Percentiles rank a stretch among this genome's conserved stretches.
Conservation (phyloP, 306 rosid species). For the Canavalia ensiformis region DNA sequence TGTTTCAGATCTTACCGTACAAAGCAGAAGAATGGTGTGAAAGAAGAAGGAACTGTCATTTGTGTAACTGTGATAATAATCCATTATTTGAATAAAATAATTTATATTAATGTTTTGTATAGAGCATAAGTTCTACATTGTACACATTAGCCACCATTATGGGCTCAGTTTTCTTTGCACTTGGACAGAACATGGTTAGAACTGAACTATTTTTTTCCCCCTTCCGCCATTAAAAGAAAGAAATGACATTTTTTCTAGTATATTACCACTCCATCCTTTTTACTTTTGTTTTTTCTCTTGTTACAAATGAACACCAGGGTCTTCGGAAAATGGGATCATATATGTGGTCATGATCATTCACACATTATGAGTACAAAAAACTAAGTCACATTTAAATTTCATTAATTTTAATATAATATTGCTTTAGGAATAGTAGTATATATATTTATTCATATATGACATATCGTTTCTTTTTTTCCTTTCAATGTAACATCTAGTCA, state of each 20-base stretch:
- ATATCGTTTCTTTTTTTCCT: background rate
- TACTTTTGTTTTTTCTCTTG: background rate
- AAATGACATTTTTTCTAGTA: background rate
- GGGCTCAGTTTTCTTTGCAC: background rate
- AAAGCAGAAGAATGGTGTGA: background rate
- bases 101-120: background rate
- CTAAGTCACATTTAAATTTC: background rate
- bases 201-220: background rate
- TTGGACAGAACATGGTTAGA: background rate
- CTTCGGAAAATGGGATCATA: background rate
- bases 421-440: background rate
- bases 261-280: background rate
- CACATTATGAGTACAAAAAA: background rate
- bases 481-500: slow-evolving; percentile 27
- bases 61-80: background rate
- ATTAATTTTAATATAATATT: background rate
- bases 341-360: background rate
- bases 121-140: background rate
- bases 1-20: background rate
- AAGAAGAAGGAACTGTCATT: background rate
- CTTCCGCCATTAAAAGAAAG: background rate
- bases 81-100: background rate
- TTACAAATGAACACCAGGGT: background rate
- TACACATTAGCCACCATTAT: background rate
- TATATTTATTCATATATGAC: background rate